These are phyloP conservation scores for Fusarium citri DNA, from an alignment of 2,329 filamentous ascomycete genomes.

Conservation along the genomic window DNA sequence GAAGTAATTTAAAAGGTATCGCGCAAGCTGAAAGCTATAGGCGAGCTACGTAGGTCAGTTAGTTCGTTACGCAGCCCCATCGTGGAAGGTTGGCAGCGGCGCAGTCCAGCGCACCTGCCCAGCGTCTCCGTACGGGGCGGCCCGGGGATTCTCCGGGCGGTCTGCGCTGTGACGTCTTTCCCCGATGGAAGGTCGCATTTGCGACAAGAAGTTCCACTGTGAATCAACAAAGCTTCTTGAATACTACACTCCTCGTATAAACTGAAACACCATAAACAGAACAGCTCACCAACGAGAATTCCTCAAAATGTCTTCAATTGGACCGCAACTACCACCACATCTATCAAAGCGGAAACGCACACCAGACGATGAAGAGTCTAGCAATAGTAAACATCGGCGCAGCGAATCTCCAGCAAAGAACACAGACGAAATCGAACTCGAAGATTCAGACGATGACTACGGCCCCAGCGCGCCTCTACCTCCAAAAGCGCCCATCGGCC, in stretches of 20 bases:
- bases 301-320: conserved; percentile 72
- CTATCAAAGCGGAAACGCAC: conserved; percentile 72
- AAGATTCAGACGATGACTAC: conserved; percentile 57
- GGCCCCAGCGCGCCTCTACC: conserved; percentile 52
- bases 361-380: conserved; percentile 49
- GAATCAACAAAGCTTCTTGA: conserved; percentile 26
- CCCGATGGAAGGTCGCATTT: conserved; percentile 26
- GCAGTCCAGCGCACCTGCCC: conserved; percentile 28
- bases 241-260: conserved; percentile 23
- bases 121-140: conserved; percentile 30
- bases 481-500: conserved; percentile 37
- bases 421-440: conserved; percentile 61
- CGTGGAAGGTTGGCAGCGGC: conserved; percentile 40
- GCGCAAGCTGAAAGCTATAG: conserved; percentile 41
- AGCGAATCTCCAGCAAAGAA: conserved; percentile 52
- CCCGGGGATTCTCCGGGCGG: conserved; percentile 46
- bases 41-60: conserved; percentile 44
- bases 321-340: conserved; percentile 76
- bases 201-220: conserved; percentile 31
- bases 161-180: conserved; percentile 44
- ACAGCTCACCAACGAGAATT: background rate
- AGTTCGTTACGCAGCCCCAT: conserved; percentile 42
- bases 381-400: conserved; percentile 58
- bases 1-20: conserved; percentile 17
- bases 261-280: conserved; percentile 10